Evolutionary conservation across 768 basidiomycete genomes (phyloP), one percentile per base, ranked within the genome.

Genomic region (Mycena vulgaris): DNA sequence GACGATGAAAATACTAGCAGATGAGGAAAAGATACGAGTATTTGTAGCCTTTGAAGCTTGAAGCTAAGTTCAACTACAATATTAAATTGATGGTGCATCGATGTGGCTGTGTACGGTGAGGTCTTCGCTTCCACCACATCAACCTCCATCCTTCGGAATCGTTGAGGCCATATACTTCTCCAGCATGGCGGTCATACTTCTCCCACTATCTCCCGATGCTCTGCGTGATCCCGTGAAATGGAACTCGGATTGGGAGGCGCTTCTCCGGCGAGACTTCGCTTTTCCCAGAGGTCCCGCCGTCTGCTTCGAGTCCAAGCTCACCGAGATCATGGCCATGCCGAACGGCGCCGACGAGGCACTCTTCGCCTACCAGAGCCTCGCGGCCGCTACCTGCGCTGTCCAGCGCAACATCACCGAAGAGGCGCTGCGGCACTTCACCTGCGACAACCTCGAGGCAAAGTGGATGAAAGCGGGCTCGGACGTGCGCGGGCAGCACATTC

Each of bases 231-330:
- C 71, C 19, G 53, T 42, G 16, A 57, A 69, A 73, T 73, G 71
- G 71, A 58, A 73, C 31, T 23, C 42, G 11, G 71, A 66, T 30
- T 73, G 71, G 71, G 71, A 73, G 3, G 42, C 28, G 8, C 27
- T 69, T n/a, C 33, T 72, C 6, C 33, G 23, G 28, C 17, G 28
- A 3, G 25, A 49, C 1, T 16, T 66, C 10, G 49, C 58, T 14
- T 42, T 35, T 9, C 53, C 33, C 23, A 5, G 17, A 0, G 58
- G 37, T 13, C 59, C 51, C 3, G 16, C 2, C 9, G 0, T 37
- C 10, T 48, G 45, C 45, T 69, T 63, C 62, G 11, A 33, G 0
- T 5, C 9, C 27, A 28, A 11, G 33, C 5, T 45, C 21, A 23
- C 0, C 13, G 33, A 30, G 28, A 31, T 28, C 25, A 21, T 11